phyloP scores from a whole-genome alignment of 2,329 filamentous ascomycete genomes.

The Pleoardoris graminearum region DNA sequence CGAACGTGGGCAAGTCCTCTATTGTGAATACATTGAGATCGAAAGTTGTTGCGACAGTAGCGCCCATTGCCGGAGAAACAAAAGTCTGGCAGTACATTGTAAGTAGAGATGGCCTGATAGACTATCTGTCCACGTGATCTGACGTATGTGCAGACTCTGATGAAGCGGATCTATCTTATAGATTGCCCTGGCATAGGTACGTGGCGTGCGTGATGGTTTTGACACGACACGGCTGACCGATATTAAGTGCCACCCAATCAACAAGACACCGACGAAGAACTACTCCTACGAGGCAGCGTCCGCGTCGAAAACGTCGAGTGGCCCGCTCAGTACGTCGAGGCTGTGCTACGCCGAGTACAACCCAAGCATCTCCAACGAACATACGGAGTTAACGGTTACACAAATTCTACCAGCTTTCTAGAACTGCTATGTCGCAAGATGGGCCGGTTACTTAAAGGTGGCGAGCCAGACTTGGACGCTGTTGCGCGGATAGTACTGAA shows the following conservation, averaged over 20 bases:
- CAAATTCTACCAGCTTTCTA: constrained; percentile 77
- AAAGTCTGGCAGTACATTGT: constrained; percentile 98
- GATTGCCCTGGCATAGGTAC: constrained; percentile 96
- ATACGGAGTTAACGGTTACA: constrained; percentile 83
- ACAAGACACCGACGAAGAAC: constrained; percentile 81
- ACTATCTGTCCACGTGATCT: too few relatives aligned
- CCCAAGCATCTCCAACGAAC: constrained; percentile 87
- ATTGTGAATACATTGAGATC: constrained; percentile 96
- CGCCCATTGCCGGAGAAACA: constrained; percentile 93
- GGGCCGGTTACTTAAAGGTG: constrained; percentile 83
- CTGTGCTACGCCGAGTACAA: constrained; percentile 79
- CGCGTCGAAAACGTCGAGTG: constrained; percentile 95
- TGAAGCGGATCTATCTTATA: constrained; percentile 93
- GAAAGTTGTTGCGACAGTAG: constrained; percentile 92
- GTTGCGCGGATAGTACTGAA: constrained; percentile 97
- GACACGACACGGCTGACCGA: too few relatives aligned
- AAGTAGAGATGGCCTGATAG: too few relatives aligned
- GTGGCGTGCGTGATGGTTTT: too few relatives aligned
- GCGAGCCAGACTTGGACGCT: constrained; percentile 93
- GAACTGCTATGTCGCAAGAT: constrained; percentile 85
- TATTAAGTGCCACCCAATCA: constrained; percentile 89
- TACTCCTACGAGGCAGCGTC: constrained; percentile 87
- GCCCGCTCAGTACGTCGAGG: constrained; percentile 92
- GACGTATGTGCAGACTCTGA: too few relatives aligned
- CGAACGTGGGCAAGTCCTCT: constrained; percentile 93